A percentile compares a stretch with the other conserved stretches of the same genome.
These are phyloP conservation scores for Colletotrichum filicis DNA, from an alignment of 2,329 filamentous ascomycete genomes.

Conservation along the genomic window DNA sequence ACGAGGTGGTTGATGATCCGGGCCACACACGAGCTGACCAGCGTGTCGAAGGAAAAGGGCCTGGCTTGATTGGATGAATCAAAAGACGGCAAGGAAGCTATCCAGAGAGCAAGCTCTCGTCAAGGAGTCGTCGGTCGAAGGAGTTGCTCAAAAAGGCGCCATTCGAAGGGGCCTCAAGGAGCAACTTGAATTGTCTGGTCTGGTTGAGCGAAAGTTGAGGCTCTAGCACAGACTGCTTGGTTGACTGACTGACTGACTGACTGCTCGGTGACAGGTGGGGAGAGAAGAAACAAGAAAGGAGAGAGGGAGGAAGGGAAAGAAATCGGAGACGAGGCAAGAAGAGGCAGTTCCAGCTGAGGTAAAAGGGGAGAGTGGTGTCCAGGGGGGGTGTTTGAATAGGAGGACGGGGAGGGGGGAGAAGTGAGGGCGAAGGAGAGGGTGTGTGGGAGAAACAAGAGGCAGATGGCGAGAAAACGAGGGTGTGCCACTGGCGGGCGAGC, in stretches of 20 bases:
- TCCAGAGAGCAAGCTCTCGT: slow-evolving; percentile 33
- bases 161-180: slow-evolving; percentile 26
- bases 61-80: background rate
- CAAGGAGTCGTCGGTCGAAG: slow-evolving; percentile 20
- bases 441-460: background rate
- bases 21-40: slow-evolving; percentile 19
- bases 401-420: background rate
- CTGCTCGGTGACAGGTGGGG: slow-evolving; percentile 33
- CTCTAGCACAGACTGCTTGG: slow-evolving; percentile 30
- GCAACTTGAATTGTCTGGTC: slow-evolving; percentile 25
- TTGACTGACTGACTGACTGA: slow-evolving; percentile 30
- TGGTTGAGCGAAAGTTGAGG: slow-evolving; percentile 24
- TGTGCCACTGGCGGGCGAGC: slow-evolving; percentile 22
- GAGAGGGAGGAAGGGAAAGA: slow-evolving; percentile 22
- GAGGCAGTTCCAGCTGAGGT: slow-evolving; percentile 31
- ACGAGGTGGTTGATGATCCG: background rate
- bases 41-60: slow-evolving; percentile 18
- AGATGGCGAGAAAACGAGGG: slow-evolving; percentile 22
- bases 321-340: slow-evolving; percentile 30
- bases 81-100: slow-evolving; percentile 4
- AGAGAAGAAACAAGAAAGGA: slow-evolving; percentile 33
- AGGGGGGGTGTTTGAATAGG: slow-evolving; percentile 25
- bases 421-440: background rate
- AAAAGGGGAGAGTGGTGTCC: slow-evolving; percentile 25
- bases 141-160: slow-evolving; percentile 28